Evolutionary conservation across 805 yeast species (phyloP), one percentile per base, ranked within the genome.

Genomic region (Candida vaughaniae): DNA sequence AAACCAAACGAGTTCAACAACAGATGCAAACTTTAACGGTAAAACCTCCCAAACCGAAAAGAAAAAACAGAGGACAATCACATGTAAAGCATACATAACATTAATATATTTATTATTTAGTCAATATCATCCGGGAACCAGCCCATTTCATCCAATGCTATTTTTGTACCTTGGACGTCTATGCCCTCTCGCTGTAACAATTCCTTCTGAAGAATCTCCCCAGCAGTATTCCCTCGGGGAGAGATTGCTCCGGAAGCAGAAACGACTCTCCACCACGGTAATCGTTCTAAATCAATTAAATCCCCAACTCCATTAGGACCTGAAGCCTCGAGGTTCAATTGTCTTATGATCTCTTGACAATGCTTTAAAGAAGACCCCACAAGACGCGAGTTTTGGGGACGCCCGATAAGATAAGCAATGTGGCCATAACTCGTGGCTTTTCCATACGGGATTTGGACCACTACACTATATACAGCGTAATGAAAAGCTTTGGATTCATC

Each of bases 251-350:
- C 93, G 12, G 74, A 59, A n/a, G 84, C 66, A 16, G 74, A 71
- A 7, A 85, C 64, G 1, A 85, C 85, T 23, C 95, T 60, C 91
- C 91, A 85, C 95, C 95, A 85, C 3, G 91, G 91, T 10, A 84
- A 72, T 7, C 61, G 62, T 2, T 47, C 56, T 7, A 50, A 34
- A 9, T 38, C 39, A 5, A 36, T 43, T 2, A 41, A 45, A 11
- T 46, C 33, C 5, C 14, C 16, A 6, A 16, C 22, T 7, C 28
- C 29, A 37, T 6, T 11, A 7, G 23, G 23, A 22, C 16, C 25
- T 47, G 52, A 29, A 37, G 29, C 17, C 7, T 60, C 66, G 1
- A 30, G 38, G 16, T 52, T 51, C 10, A 66, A 45, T 20, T 44
- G 46, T 12, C 51, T 48, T 4, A 60, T 45, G 18, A 62, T 53